Percentiles rank a stretch among this genome's conserved stretches.
Evolutionary conservation across 2,329 filamentous ascomycete genomes (phyloP).

Genomic region (Xylaria sp.): DNA sequence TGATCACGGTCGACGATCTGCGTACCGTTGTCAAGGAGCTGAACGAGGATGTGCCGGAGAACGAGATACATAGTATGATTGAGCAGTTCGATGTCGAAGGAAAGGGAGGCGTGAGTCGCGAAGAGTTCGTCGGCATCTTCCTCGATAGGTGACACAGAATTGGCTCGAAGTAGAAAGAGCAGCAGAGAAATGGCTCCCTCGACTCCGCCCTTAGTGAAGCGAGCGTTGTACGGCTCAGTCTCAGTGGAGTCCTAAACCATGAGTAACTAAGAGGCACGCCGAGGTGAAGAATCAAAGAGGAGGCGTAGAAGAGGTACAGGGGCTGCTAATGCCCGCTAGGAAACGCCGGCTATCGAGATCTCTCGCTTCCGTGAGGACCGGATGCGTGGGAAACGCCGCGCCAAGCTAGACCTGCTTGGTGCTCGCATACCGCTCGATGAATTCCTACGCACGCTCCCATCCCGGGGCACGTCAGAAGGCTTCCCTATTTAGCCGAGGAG

Average conservation of each 20-base stretch:
- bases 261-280: constrained; percentile 40
- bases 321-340: not conserved
- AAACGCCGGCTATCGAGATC: not conserved
- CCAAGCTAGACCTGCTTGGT: not conserved
- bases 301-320: not conserved
- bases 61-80: constrained; percentile 95
- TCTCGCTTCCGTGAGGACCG: constrained; percentile 11
- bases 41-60: constrained; percentile 91
- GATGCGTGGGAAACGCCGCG: not conserved
- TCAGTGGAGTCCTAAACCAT: not conserved
- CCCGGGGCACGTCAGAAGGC: not conserved
- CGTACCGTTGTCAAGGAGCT: constrained; percentile 88
- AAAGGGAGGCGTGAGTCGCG: constrained; percentile 79
- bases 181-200: constrained; percentile 7
- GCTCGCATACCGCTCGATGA: not conserved
- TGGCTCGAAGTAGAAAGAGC: not conserved
- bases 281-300: constrained; percentile 28
- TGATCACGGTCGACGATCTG: constrained; percentile 89
- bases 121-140: constrained; percentile 74
- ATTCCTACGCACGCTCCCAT: not conserved
- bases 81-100: constrained; percentile 97
- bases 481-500: not conserved
- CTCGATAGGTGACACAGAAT: constrained; percentile 46
- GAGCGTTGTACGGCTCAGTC: not conserved
- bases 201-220: constrained; percentile 1